These are phyloP conservation scores for Naematelia encephala DNA, from an alignment of 768 basidiomycete species.

Conservation along the genomic window DNA sequence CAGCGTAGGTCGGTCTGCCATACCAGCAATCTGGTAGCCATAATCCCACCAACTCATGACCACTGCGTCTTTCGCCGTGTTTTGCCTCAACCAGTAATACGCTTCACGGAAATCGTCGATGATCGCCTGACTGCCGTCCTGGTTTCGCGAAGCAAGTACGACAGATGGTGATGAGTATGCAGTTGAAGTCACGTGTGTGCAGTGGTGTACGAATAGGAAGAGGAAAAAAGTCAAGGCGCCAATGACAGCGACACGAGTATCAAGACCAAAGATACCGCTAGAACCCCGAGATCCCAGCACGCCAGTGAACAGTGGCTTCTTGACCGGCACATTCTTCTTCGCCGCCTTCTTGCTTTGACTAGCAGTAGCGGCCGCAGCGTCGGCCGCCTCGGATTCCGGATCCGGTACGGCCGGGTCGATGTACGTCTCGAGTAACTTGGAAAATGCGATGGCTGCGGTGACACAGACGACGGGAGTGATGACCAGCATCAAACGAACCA, in stretches of 20 bases:
- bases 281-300: slow-evolving; percentile 18
- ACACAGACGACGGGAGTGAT: slow-evolving; percentile 97
- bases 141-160: slow-evolving; percentile 72
- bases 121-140: slow-evolving; percentile 85
- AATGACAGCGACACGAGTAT: slow-evolving; percentile 73
- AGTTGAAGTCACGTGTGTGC: slow-evolving; percentile 89
- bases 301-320: slow-evolving; percentile 53
- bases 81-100: slow-evolving; percentile 96
- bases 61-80: slow-evolving; percentile 85
- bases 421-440: slow-evolving; percentile 81
- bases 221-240: slow-evolving; percentile 73
- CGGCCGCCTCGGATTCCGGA: slow-evolving; percentile 32
- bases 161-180: slow-evolving; percentile 98
- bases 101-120: slow-evolving; percentile 99
- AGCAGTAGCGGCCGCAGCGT: slow-evolving; percentile 34
- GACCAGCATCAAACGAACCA: slow-evolving; percentile 98
- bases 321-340: slow-evolving; percentile 55
- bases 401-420: slow-evolving; percentile 77
- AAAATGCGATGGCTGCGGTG: slow-evolving; percentile 82
- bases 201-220: slow-evolving; percentile 87
- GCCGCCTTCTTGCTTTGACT: slow-evolving; percentile 61
- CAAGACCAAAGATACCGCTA: slow-evolving; percentile 75
- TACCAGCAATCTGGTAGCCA: slow-evolving; percentile 98
- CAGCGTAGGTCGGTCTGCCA: slow-evolving; percentile 92
- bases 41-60: slow-evolving; percentile 99